phyloP scores from a whole-genome alignment of 768 basidiomycete genomes.

The Sistotremastrum suecicum region DNA sequence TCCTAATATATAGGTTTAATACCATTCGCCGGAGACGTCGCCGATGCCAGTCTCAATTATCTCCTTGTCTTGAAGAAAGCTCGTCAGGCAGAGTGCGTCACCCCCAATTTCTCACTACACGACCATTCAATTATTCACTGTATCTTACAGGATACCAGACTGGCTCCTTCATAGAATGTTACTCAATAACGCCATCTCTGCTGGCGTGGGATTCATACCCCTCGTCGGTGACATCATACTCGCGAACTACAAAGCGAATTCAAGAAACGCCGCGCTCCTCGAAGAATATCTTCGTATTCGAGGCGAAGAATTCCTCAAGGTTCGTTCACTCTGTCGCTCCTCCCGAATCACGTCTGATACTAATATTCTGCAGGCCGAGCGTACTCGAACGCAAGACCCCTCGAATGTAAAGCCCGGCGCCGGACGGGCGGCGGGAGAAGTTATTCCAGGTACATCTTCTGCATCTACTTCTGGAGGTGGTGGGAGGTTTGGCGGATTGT shows the following conservation, averaged over 20 bases:
- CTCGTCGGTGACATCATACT: constrained; percentile 62
- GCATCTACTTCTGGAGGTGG: no score
- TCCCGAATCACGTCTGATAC: constrained; percentile 6
- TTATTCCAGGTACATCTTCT: constrained; percentile 11
- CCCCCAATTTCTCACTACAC: not conserved
- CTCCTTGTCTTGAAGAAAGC: constrained; percentile 64
- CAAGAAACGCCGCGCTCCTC: constrained; percentile 72
- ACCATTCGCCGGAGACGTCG: constrained; percentile 55
- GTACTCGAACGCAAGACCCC: constrained; percentile 17
- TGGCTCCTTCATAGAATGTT: constrained; percentile 69
- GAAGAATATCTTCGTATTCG: constrained; percentile 74
- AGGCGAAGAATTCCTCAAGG: constrained; percentile 56
- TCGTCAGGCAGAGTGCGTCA: constrained; percentile 47
- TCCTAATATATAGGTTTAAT: constrained; percentile 31
- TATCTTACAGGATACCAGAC: constrained; percentile 27
- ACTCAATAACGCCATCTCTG: constrained; percentile 58
- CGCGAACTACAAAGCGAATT: constrained; percentile 77
- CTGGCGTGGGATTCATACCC: constrained; percentile 53
- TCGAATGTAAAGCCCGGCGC: constrained; percentile 42
- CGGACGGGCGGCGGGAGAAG: constrained; percentile 26
- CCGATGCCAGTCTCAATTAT: constrained; percentile 56
- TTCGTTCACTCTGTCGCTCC: constrained; percentile 11
- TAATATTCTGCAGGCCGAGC: constrained; percentile 1
- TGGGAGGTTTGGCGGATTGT: no score
- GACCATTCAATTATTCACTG: not conserved